Evolutionary conservation across 352 stramenopile genomes (phyloP), one percentile per base, ranked within the genome.

Genomic region (Phytophthora aleatoria): DNA sequence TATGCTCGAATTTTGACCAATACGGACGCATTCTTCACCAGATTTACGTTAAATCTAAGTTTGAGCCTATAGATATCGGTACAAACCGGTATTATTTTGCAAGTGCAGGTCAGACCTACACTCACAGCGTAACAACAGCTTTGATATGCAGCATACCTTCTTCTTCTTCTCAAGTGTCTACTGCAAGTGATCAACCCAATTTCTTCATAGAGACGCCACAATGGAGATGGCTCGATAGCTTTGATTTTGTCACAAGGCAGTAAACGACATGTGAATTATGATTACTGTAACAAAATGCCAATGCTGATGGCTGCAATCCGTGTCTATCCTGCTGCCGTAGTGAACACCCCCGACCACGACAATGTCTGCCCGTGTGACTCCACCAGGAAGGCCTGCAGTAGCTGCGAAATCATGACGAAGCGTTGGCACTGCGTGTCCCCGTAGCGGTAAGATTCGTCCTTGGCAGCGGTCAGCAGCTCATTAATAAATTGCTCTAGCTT

Each of bases 331-430:
- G 42, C n/a, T 45, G 39, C 39, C 36, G 35, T 10, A 41, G 36
- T 39, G 42, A 65, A 13, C 39, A 55, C 35, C 12, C 24, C 41
- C 9, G 31, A 73, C 39, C 38, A 50, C n/a, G 43, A 51, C 28
- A 33, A 55, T 28, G 61, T 44, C 26, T 47, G 38, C 15, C 41
- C 30, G 50, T 55, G 24, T 16, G 72, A 50, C 51, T 85, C 76
- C 6, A 73, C 53, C n/a, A 91, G 50, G 55, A 91, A 91, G 24
- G 71, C 50, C 16, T 73, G 73, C 33, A 89, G 64, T 8, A 89
- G 56, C 43, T 69, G 66, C 48, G 77, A 83, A 49, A 83, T 67
- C 48, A 49, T 69, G 31, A 72, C 50, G 38, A 85, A 91, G 38
- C 71, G 73, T 35, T 87, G 58, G 57, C 82, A 89, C 49, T 79